Conservation (phyloP, 2,329 filamentous ascomycete genomes). For the Botrytis sinoallii region DNA sequence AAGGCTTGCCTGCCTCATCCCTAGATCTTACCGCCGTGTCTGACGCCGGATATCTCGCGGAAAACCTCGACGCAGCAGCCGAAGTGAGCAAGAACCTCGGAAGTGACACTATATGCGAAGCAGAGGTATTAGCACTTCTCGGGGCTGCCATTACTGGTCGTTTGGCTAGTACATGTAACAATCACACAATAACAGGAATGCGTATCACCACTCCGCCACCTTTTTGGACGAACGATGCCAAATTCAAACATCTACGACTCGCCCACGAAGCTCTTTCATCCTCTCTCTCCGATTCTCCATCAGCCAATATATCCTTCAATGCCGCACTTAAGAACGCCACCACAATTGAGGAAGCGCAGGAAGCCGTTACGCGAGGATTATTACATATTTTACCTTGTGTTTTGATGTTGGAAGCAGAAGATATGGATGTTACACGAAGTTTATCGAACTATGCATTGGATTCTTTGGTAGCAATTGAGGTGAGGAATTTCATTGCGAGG, state of each 20-base stretch:
- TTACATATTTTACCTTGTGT: constrained; percentile 48
- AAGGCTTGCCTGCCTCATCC: constrained; percentile 32
- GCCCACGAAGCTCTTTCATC: constrained; percentile 40
- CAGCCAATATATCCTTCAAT: constrained; percentile 43
- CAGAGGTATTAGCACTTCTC: constrained; percentile 54
- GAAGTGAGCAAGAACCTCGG: constrained; percentile 34
- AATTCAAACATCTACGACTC: constrained; percentile 47
- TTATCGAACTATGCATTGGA: constrained; percentile 45
- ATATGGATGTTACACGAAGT: constrained; percentile 46
- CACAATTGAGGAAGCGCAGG: constrained; percentile 45
- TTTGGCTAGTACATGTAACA: constrained; percentile 43
- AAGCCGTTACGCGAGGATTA: constrained; percentile 45
- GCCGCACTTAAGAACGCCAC: constrained; percentile 44
- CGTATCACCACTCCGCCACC: constrained; percentile 46
- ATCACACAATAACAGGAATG: constrained; percentile 54
- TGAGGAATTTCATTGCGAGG: constrained; percentile 40
- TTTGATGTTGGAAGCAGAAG: constrained; percentile 49
- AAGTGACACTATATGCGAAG: constrained; percentile 48
- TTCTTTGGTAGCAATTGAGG: constrained; percentile 37
- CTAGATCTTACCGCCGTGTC: constrained; percentile 39
- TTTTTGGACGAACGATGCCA: constrained; percentile 54
- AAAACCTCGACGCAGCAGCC: constrained; percentile 21
- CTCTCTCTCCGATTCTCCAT: constrained; percentile 17
- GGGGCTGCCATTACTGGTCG: constrained; percentile 49
- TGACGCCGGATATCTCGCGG: constrained; percentile 32